Conservation (phyloP, 805 yeast species). For the Yarrowia hollandica region DNA sequence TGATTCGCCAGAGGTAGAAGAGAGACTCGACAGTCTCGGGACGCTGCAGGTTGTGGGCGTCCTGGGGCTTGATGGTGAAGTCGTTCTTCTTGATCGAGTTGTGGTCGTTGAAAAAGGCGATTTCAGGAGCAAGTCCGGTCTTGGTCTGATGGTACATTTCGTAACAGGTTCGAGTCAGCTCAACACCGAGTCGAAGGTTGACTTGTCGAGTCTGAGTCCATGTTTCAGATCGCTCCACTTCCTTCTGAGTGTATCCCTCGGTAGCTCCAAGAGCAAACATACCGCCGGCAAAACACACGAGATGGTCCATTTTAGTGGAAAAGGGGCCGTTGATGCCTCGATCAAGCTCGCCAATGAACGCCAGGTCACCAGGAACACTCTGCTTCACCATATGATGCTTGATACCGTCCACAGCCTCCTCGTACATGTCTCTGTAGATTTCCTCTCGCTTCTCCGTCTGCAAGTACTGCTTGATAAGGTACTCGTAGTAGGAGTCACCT, state of each 20-base stretch:
- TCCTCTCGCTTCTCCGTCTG: conserved; percentile 65
- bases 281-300: conserved; percentile 91
- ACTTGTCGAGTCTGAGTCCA: conserved; percentile 63
- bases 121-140: conserved; percentile 87
- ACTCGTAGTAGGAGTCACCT: conserved; percentile 93
- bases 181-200: conserved; percentile 70
- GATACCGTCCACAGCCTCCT: conserved; percentile 75
- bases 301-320: conserved; percentile 83
- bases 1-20: conserved; percentile 73
- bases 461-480: conserved; percentile 78
- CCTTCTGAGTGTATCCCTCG: conserved; percentile 57
- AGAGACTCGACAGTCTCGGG: conserved; percentile 93
- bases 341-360: conserved; percentile 77
- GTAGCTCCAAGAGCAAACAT: conserved; percentile 88
- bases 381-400: conserved; percentile 61
- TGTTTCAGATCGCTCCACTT: conserved; percentile 50
- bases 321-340: conserved; percentile 61
- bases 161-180: conserved; percentile 77
- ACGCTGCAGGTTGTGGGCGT: conserved; percentile 82
- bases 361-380: conserved; percentile 61
- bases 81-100: conserved; percentile 50
- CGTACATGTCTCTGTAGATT: conserved; percentile 70
- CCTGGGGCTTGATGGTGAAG: conserved; percentile 66
- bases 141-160: conserved; percentile 72
- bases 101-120: conserved; percentile 75